Conservation (phyloP, 345 rosid genomes). For the Hypericum androsaemum region DNA sequence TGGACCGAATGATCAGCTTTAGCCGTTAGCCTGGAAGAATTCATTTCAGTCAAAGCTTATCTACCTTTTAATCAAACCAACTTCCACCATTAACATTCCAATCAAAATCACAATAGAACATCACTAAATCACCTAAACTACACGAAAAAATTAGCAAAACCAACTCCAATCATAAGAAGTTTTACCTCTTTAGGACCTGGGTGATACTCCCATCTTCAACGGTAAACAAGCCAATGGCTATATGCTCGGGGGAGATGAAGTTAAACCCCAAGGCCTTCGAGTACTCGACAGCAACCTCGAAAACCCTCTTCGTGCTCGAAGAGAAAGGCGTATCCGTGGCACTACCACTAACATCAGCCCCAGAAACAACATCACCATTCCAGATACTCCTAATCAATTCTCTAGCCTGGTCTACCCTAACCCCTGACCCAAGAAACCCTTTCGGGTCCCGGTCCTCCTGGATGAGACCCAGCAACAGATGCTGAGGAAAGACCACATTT, state of each 20-base stretch:
- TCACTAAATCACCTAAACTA: no score
- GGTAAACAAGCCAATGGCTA: conserved; percentile 74
- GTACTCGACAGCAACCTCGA: conserved; percentile 93
- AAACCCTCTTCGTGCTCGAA: conserved; percentile 66
- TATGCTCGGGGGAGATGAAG: conserved; percentile 87
- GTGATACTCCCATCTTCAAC: conserved; percentile 89
- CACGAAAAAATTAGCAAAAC: no score
- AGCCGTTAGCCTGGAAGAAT: no score
- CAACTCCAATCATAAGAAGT: neutral
- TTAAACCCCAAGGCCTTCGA: conserved; percentile 75
- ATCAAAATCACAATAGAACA: no score
- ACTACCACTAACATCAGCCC: conserved; percentile 9
- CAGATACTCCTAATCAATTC: conserved; percentile 61
- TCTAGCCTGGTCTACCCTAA: conserved; percentile 58
- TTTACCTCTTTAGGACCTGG: conserved; percentile 75
- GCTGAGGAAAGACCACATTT: conserved; percentile 78
- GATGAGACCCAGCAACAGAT: conserved; percentile 67
- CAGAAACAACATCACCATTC: conserved; percentile 23
- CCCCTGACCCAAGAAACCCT: conserved; percentile 78
- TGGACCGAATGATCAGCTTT: no score
- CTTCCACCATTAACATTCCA: no score
- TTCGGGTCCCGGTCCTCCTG: conserved; percentile 66
- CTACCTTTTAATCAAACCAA: no score
- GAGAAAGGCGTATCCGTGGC: conserved; percentile 61
- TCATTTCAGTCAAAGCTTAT: no score